These are phyloP conservation scores for Suillus cothurnatus DNA, from an alignment of 768 basidiomycete species.

Conservation along the genomic window DNA sequence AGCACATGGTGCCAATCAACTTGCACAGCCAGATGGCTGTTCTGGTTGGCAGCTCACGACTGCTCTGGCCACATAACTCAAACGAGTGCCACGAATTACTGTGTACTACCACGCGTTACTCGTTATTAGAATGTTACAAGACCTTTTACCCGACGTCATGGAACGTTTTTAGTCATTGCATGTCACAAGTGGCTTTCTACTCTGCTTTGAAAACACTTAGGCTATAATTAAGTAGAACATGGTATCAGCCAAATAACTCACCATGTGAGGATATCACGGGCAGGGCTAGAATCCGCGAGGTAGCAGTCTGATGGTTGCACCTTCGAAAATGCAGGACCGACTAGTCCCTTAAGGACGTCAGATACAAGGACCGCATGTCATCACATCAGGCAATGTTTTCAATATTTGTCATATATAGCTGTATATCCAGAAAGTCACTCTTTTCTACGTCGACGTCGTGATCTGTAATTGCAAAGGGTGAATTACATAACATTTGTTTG, in stretches of 20 bases:
- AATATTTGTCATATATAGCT: background rate
- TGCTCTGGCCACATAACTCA: background rate
- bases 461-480: background rate
- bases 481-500: background rate
- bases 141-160: background rate
- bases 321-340: background rate
- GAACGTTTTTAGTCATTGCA: background rate
- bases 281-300: background rate
- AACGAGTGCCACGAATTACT: background rate
- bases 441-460: background rate
- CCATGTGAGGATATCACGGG: background rate
- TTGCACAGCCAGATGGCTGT: background rate
- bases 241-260: background rate
- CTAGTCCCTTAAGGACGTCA: background rate
- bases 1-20: background rate
- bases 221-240: background rate
- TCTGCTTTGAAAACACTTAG: background rate
- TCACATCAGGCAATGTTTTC: background rate
- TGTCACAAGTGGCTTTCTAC: background rate
- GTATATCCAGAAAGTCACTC: background rate
- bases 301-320: background rate
- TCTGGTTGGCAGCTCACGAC: background rate
- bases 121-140: background rate
- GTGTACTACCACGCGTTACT: background rate
- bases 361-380: background rate